Conservation (phyloP, 257 asterid species). For the Capsicum pubescens region DNA sequence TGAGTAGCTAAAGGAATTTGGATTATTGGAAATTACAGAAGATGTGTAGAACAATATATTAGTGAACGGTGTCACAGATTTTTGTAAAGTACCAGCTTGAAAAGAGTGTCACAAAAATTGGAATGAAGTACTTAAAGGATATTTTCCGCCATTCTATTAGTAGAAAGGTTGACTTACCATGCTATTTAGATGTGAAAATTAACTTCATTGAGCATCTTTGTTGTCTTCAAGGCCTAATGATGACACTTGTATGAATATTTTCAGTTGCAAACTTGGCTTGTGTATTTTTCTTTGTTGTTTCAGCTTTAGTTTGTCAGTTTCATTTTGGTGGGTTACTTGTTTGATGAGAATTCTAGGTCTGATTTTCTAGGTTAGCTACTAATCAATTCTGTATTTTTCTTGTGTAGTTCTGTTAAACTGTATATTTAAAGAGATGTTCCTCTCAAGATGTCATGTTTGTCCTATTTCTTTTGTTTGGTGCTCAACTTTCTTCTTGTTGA, state of each 20-base stretch:
- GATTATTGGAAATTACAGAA: neutral
- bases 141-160: constrained; percentile 1
- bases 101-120: neutral
- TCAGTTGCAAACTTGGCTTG: neutral
- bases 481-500: constrained; percentile 10
- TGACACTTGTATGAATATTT: neutral
- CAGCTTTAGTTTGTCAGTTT: constrained; percentile 21
- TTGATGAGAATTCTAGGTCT: neutral
- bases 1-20: neutral
- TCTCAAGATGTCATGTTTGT: neutral
- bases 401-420: neutral
- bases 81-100: neutral
- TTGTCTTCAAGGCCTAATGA: neutral
- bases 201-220: neutral
- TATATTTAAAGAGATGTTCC: neutral
- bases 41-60: constrained; percentile 10
- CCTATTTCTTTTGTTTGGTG: neutral
- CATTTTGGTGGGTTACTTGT: neutral
- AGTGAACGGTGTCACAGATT: neutral
- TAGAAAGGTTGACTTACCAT: neutral
- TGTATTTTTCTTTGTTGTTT: constrained; percentile 1
- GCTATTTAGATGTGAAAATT: neutral
- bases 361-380: constrained; percentile 23
- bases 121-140: constrained; percentile 1
- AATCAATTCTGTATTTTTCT: neutral